Percentiles rank a stretch among this genome's conserved stretches.
These are phyloP conservation scores for Strigomonas galati DNA, from an alignment of 208 protist genomes.

Conservation along the genomic window DNA sequence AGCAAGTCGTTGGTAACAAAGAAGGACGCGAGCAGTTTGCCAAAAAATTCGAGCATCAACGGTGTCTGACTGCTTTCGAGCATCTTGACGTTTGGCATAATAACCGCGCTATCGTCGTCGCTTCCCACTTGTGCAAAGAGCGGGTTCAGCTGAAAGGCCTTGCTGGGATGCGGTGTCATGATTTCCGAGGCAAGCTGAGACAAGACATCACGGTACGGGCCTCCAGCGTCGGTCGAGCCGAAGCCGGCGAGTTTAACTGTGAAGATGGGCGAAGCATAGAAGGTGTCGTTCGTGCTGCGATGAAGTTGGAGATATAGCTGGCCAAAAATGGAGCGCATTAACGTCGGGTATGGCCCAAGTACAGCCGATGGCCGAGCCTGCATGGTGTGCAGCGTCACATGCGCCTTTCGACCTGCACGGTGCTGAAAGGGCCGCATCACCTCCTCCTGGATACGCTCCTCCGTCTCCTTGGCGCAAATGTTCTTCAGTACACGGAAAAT, in stretches of 20 bases:
- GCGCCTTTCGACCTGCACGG: constrained; percentile 55
- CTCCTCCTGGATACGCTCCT: constrained; percentile 69
- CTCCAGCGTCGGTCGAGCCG: constrained; percentile 86
- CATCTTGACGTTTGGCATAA: constrained; percentile 74
- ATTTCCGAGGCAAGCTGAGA: constrained; percentile 87
- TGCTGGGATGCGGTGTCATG: constrained; percentile 80
- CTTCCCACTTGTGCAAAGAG: constrained; percentile 81
- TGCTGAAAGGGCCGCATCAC: constrained; percentile 81
- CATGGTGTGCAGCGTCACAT: constrained; percentile 87
- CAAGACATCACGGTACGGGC: constrained; percentile 89
- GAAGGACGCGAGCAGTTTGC: constrained; percentile 91
- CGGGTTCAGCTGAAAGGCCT: constrained; percentile 82
- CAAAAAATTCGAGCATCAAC: constrained; percentile 92
- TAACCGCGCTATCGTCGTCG: constrained; percentile 40
- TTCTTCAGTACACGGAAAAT: constrained; percentile 78
- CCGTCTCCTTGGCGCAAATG: constrained; percentile 64
- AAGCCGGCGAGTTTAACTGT: constrained; percentile 87
- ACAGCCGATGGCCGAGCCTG: constrained; percentile 57
- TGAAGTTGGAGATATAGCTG: constrained; percentile 87
- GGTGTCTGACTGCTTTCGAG: constrained; percentile 57
- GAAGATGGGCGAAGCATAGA: constrained; percentile 86
- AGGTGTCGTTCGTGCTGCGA: constrained; percentile 53
- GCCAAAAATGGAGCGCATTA: constrained; percentile 83
- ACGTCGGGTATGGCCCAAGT: constrained; percentile 55
- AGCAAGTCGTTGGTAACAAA: constrained; percentile 89